Base-by-base conservation (phyloP, 805 yeast genomes). In the Wickerhamiella hasegawae region DNA sequence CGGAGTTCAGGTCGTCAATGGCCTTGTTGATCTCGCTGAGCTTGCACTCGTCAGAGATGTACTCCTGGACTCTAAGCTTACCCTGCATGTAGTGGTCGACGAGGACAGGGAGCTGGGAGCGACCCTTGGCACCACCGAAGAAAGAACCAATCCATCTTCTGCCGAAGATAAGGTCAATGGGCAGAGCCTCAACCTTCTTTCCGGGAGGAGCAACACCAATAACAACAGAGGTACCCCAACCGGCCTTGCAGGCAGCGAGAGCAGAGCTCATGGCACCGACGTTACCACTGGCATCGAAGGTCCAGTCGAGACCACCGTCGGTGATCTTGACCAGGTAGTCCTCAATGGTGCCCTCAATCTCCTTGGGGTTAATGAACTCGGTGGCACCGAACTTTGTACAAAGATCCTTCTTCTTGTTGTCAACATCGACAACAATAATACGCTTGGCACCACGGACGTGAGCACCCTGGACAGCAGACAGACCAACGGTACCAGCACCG, bases 121-220 rank as follows among this genome's bases (percentile, higher is more conserved):
- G 79, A 55, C 97, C 97, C 64, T 90, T 87, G 54, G 90, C 84
- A 58, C 96, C 97, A 52, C 98, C 98, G 50, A 83, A 87, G 12
- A 98, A 98, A 54, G 94, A 81, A 51, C 98, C 98, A 59, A 73
- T 81, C 97, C 97, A 85, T 34, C 81, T 94, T 64, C 97, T 76
- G 49, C 98, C 98, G 28, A 97, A 90, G 45, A 87, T 96, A 59
- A 87, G 73, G 66, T 87, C 97, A 80, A 87, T 90, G 42, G 98
- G 98, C 63, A 96, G 75, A 32, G 97, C 87, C 38, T 94, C 62
- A 44, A 90, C 85, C 63, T 90, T 97, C 62, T 84, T 69, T 45
- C 98, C 98, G 28, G 96, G 93, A 47, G 95, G 94, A 33, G 97
- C 98, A 48, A 87, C 98, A 59, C 98, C 98, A 55, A 87, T 87